Evolutionary conservation across 2,329 filamentous ascomycete species (phyloP).

Genomic region (Bipolaris sorokiniana): DNA sequence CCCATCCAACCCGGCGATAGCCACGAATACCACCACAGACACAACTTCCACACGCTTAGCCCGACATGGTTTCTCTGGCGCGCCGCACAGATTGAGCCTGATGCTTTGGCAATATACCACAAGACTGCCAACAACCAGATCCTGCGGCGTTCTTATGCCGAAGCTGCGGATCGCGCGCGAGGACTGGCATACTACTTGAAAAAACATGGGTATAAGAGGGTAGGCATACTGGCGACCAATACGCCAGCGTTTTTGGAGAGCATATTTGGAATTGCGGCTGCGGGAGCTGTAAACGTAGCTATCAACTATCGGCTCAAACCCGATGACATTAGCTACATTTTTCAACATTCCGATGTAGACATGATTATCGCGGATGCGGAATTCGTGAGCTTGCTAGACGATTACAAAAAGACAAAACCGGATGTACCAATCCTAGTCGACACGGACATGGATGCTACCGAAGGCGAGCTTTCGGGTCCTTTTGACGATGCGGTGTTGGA

Average conservation of each 20-base stretch:
- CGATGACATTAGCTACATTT: constrained; percentile 89
- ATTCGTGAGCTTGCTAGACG: constrained; percentile 71
- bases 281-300: constrained; percentile 76
- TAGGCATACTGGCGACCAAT: constrained; percentile 88
- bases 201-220: constrained; percentile 73
- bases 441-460: constrained; percentile 78
- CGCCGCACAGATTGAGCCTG: constrained; percentile 84
- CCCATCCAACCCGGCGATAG: constrained; percentile 48
- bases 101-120: constrained; percentile 81
- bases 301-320: constrained; percentile 78
- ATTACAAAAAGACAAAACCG: constrained; percentile 67
- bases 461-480: constrained; percentile 75
- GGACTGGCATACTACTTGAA: constrained; percentile 87
- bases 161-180: constrained; percentile 83
- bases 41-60: constrained; percentile 77
- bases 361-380: constrained; percentile 86
- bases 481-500: constrained; percentile 86
- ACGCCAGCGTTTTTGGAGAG: constrained; percentile 93
- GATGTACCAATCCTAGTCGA: constrained; percentile 78
- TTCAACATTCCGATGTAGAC: constrained; percentile 85
- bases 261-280: constrained; percentile 85
- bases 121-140: constrained; percentile 76
- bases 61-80: constrained; percentile 87
- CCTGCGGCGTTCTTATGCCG: constrained; percentile 77
- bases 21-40: constrained; percentile 53